Conservation (phyloP, 2,329 filamentous ascomycete genomes). For the Pyrenophora tritici-repentis region DNA sequence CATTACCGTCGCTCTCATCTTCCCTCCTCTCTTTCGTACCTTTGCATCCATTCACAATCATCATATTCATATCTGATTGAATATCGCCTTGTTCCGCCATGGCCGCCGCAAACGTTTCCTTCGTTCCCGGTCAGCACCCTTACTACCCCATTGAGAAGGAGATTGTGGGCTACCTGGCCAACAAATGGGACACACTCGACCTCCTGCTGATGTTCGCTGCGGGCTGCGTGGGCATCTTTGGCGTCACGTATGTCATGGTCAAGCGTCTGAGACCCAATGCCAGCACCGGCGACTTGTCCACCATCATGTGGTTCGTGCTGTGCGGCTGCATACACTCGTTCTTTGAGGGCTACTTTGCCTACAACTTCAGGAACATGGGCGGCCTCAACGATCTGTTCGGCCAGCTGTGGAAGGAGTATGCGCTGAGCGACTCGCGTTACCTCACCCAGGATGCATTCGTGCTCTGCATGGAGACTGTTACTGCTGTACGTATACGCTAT, state of each 20-base stretch:
- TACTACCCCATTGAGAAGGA: conserved; percentile 71
- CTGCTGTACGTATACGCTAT: conserved; percentile 62
- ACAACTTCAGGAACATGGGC: conserved; percentile 69
- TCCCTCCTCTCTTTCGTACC: background rate
- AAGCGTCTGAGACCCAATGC: conserved; percentile 60
- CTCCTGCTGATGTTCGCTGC: conserved; percentile 65
- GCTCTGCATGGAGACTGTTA: conserved; percentile 84
- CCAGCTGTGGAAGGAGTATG: conserved; percentile 93
- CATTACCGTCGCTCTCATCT: background rate
- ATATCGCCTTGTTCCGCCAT: conserved; percentile 11
- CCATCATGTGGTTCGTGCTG: conserved; percentile 76
- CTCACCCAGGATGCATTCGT: conserved; percentile 78
- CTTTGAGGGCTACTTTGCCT: conserved; percentile 85
- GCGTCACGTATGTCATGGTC: conserved; percentile 59
- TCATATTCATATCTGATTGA: background rate
- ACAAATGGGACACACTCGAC: conserved; percentile 63
- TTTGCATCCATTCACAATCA: background rate
- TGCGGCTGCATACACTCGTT: conserved; percentile 76
- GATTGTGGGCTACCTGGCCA: conserved; percentile 68
- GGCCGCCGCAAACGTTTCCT: conserved; percentile 18
- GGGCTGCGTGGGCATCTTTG: conserved; percentile 63
- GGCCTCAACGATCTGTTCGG: conserved; percentile 73
- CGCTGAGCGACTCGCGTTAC: conserved; percentile 84
- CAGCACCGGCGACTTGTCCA: conserved; percentile 59
- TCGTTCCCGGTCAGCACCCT: conserved; percentile 57